Base-by-base conservation (phyloP, 768 basidiomycete genomes). In the Termitomyces sp. region DNA sequence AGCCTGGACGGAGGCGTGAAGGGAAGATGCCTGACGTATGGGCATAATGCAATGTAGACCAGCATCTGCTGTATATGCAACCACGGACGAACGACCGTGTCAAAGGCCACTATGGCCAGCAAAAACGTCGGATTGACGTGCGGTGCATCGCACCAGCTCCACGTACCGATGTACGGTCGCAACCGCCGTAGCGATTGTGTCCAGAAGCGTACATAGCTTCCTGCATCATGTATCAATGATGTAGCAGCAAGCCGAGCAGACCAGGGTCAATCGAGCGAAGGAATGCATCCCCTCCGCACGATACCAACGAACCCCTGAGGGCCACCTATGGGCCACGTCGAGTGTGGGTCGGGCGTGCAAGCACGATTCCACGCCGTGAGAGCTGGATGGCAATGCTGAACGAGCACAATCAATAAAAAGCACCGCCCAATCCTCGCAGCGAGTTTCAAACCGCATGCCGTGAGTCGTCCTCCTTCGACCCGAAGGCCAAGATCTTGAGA, bases 341-440 rank as follows among this genome's bases (percentile, higher is more conserved):
- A 53, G 28, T 35, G 26, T 49, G 55, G 51, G 54, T 43, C 35
- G 48, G 58, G 54, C 62, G 50, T 53, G 60, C 52, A 59, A 61
- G 53, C 61, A 61, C 57, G 36, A 44, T 33, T 55, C 51, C 58
- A 61, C 51, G 59, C 50, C 64, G 62, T 57, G 53, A 65, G 57
- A 61, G 61, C 55, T 50, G 35, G 44, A 18, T 53, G 54, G 56
- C 47, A 53, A 45, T 38, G 46, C 54, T 43, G 33, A 28, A 48
- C 45, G 24, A 55, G 43, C 13, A 14, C 30, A 38, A 49, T 42
- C 9, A 2, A 28, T n/a, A 44, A 38, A 12, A 22, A 2, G 28
- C 32, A 55, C 54, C 60, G 59, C 68, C 64, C 69, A 53, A 61
- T 71, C 69, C 67, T 70, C 66, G 65, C 69, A 65, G 67, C 70